phyloP scores from a whole-genome alignment of 257 asterid genomes.

The Solanum bukasovii region DNA sequence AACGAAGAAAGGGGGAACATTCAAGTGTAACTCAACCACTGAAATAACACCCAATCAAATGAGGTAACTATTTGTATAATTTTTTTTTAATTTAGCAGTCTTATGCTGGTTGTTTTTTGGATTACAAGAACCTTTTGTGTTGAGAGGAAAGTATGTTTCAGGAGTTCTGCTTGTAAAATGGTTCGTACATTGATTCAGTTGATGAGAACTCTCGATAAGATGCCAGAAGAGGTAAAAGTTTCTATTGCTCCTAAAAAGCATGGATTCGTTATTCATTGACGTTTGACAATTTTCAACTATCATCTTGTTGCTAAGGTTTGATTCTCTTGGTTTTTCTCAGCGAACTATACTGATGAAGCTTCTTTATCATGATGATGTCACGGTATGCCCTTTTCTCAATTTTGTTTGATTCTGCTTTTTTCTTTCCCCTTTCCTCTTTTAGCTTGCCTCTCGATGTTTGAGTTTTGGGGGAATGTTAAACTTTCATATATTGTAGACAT shows the following conservation, averaged over 20 bases:
- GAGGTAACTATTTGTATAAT: constrained; percentile 35
- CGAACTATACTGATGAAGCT: constrained; percentile 94
- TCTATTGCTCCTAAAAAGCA: constrained; percentile 5
- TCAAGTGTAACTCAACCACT: constrained; percentile 51
- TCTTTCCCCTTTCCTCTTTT: not conserved
- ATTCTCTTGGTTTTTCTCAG: constrained; percentile 38
- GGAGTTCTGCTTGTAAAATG: constrained; percentile 98
- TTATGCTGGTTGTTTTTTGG: not conserved
- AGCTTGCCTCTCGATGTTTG: not conserved
- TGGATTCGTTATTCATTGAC: not conserved
- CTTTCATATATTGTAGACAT: not conserved
- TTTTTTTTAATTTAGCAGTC: not conserved
- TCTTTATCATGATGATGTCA: constrained; percentile 75
- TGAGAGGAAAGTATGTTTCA: constrained; percentile 20
- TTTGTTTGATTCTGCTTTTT: not conserved
- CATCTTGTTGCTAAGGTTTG: not conserved
- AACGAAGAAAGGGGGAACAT: constrained; percentile 64
- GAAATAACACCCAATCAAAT: constrained; percentile 83
- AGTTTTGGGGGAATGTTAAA: not conserved
- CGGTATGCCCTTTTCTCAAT: constrained; percentile 44
- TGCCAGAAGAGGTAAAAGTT: constrained; percentile 83
- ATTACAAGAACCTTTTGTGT: not conserved
- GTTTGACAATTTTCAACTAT: not conserved
- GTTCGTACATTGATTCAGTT: constrained; percentile 73
- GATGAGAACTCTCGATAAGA: constrained; percentile 95